phyloP scores from a whole-genome alignment of 306 rosid species.

The Cucumis melo region DNA sequence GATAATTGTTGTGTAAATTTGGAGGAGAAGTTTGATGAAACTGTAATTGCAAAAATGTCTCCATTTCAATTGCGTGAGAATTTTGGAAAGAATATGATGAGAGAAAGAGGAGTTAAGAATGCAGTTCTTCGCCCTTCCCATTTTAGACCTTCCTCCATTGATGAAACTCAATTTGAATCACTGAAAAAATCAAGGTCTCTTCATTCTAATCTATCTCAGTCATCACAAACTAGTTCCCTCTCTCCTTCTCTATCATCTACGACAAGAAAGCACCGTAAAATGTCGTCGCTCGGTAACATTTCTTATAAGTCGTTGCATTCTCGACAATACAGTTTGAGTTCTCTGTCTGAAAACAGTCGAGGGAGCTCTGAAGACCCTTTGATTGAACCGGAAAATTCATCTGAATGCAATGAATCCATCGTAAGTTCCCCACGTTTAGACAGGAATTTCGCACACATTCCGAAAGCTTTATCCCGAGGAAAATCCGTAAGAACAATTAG shows the following conservation, averaged over 20 bases:
- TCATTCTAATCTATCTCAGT: conserved; percentile 29
- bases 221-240: conserved; percentile 35
- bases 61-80: conserved; percentile 36
- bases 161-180: conserved; percentile 59
- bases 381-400: conserved; percentile 22
- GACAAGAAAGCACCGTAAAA: conserved; percentile 9
- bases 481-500: conserved; percentile 84
- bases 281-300: conserved; percentile 13
- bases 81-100: conserved; percentile 27
- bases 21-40: conserved; percentile 30
- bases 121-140: conserved; percentile 19
- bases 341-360: conserved; percentile 17
- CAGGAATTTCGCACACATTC: conserved; percentile 16
- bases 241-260: conserved; percentile 52
- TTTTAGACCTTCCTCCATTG: conserved; percentile 56
- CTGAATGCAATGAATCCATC: conserved; percentile 17
- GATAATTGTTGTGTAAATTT: conserved; percentile 34
- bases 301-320: conserved; percentile 27
- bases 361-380: conserved; percentile 17
- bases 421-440: conserved; percentile 17
- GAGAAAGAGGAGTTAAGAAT: conserved; percentile 18
- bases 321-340: conserved; percentile 21
- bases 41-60: conserved; percentile 32
- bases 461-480: conserved; percentile 40
- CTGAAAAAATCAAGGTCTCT: conserved; percentile 20